These are phyloP conservation scores for Recurvomyces mirabilis DNA, from an alignment of 495 filamentous ascomycete species.

Conservation along the genomic window DNA sequence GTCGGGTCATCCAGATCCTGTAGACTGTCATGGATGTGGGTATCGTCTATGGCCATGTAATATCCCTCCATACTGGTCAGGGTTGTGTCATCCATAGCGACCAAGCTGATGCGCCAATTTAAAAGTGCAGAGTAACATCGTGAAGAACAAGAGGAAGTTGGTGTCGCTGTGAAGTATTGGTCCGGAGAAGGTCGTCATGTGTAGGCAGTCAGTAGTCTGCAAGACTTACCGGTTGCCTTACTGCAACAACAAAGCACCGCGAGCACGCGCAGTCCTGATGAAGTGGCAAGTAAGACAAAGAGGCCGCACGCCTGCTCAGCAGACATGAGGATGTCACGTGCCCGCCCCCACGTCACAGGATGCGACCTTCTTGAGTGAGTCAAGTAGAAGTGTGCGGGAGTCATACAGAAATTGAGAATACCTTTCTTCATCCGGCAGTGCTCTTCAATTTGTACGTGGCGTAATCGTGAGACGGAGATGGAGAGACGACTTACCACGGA, in stretches of 20 bases:
- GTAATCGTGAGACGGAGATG: neutral
- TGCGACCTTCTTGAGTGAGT: neutral
- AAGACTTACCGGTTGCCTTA: no score
- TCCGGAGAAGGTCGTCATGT: no score
- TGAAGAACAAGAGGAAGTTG: no score
- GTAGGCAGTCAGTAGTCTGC: no score
- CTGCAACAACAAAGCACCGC: neutral
- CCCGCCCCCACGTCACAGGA: neutral
- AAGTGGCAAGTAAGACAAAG: neutral
- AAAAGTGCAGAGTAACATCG: no score
- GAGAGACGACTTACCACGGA: neutral
- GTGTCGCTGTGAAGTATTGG: no score
- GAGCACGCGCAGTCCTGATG: neutral
- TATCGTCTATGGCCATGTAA: conserved; percentile 1
- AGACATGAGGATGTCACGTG: conserved; percentile 1
- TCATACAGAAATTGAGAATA: neutral
- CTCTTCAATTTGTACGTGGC: neutral
- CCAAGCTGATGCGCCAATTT: neutral
- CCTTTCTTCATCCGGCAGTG: neutral
- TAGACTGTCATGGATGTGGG: conserved; percentile 20
- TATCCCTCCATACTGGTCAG: neutral
- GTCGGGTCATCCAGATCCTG: conserved; percentile 34
- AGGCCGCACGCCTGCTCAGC: neutral
- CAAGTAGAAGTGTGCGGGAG: no score
- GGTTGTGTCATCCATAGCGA: neutral